Evolutionary conservation across 345 rosid species (phyloP).

Genomic region (Raphanus raphanistrum): DNA sequence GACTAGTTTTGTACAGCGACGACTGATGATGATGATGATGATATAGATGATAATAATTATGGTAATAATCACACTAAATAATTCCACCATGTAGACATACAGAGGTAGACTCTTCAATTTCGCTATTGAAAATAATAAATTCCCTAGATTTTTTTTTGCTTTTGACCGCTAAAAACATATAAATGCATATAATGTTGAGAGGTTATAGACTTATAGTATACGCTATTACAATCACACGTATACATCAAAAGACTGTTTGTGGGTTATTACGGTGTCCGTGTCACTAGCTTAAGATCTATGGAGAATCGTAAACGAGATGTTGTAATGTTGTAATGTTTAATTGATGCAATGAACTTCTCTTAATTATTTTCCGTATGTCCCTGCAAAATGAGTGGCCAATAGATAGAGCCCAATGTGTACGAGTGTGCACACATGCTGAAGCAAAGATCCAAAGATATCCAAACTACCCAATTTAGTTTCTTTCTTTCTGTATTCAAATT

Average conservation of each 20-base stretch:
- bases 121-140: conserved; percentile 26
- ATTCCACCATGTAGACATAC: conserved; percentile 31
- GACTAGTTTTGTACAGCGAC: conserved; percentile 3
- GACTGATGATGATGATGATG: conserved; percentile 9
- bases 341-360: background rate
- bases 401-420: background rate
- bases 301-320: background rate
- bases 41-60: conserved; percentile 3
- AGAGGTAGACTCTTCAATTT: conserved; percentile 16
- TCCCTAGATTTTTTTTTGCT: background rate
- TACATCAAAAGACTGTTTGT: background rate
- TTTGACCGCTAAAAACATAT: background rate
- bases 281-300: background rate
- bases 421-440: too few relatives aligned
- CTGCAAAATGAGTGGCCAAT: background rate
- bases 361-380: background rate
- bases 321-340: background rate
- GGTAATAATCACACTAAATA: conserved; percentile 21
- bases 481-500: too few relatives aligned
- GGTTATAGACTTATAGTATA: too few relatives aligned
- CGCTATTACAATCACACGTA: background rate
- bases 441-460: too few relatives aligned
- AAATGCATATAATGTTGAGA: background rate
- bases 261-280: background rate
- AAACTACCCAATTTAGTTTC: too few relatives aligned